A percentile compares a stretch with the other conserved stretches of the same genome.
Evolutionary conservation across 2,329 filamentous ascomycete genomes (phyloP).

Genomic region (Torrubiellomyces zombiae): DNA sequence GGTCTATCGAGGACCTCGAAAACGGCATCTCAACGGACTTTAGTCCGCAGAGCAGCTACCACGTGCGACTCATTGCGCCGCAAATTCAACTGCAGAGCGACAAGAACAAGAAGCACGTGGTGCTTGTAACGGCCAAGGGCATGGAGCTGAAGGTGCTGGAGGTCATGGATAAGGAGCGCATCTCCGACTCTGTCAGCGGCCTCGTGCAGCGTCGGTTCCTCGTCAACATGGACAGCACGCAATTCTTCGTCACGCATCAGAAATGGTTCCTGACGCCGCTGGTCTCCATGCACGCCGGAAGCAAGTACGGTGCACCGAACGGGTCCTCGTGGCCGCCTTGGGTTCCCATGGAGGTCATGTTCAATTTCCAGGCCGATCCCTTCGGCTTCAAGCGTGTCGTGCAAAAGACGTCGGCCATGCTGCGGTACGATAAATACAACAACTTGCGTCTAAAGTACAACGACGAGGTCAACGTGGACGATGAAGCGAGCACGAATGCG

Average conservation of each 20-base stretch:
- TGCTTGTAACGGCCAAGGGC: slow-evolving; percentile 88
- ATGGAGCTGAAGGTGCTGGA: slow-evolving; percentile 98
- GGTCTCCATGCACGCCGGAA: slow-evolving; percentile 85
- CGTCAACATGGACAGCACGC: slow-evolving; percentile 90
- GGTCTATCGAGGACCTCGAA: slow-evolving; percentile 43
- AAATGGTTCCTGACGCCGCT: slow-evolving; percentile 76
- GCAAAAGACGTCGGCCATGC: slow-evolving; percentile 84
- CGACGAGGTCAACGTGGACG: slow-evolving; percentile 65
- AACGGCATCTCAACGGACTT: slow-evolving; percentile 78
- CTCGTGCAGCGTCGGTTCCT: slow-evolving; percentile 89
- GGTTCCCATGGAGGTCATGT: slow-evolving; percentile 98
- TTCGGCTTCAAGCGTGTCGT: slow-evolving; percentile 98
- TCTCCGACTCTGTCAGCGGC: slow-evolving; percentile 85
- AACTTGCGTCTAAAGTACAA: slow-evolving; percentile 93
- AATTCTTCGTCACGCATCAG: slow-evolving; percentile 93
- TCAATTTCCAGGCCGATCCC: slow-evolving; percentile 82
- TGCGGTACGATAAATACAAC: slow-evolving; percentile 97
- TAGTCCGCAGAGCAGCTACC: slow-evolving; percentile 80
- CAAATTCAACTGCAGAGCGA: slow-evolving; percentile 98
- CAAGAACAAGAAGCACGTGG: slow-evolving; percentile 93
- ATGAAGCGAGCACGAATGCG: slow-evolving; percentile 28
- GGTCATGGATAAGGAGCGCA: slow-evolving; percentile 90
- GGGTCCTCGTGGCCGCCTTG: slow-evolving; percentile 92
- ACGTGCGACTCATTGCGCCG: slow-evolving; percentile 85
- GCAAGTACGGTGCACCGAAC: slow-evolving; percentile 70